These are phyloP conservation scores for Xerophyta viscosa DNA, from an alignment of 106 monocot genomes.

Conservation along the genomic window DNA sequence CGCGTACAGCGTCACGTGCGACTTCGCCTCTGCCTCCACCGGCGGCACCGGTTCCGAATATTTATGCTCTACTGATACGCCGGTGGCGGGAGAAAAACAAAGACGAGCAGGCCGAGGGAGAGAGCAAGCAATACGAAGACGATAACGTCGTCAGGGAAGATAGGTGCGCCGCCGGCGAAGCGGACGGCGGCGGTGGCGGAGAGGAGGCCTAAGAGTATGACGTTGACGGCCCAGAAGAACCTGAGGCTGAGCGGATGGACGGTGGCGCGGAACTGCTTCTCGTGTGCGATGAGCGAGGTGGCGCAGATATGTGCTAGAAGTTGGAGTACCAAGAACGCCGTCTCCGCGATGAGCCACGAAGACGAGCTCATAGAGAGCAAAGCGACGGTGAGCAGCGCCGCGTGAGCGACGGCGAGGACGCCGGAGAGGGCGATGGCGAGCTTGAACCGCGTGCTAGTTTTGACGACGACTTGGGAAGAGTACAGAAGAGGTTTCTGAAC, in stretches of 20 bases:
- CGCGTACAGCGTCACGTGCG: constrained; percentile 38
- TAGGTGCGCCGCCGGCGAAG: constrained; percentile 24
- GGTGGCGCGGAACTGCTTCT: constrained; percentile 42
- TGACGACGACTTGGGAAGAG: constrained; percentile 1
- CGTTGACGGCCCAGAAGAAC: constrained; percentile 42
- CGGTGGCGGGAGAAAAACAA: constrained; percentile 12
- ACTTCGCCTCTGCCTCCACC: constrained; percentile 13
- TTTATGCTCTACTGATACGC: background rate
- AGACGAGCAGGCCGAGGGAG: constrained; percentile 32
- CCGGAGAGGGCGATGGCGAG: constrained; percentile 22
- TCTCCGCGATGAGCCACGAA: constrained; percentile 7
- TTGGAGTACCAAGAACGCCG: constrained; percentile 31
- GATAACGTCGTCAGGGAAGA: constrained; percentile 37
- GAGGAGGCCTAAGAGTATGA: constrained; percentile 33
- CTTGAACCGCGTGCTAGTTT: constrained; percentile 19
- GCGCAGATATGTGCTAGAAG: constrained; percentile 31
- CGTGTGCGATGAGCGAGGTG: constrained; percentile 48
- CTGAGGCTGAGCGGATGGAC: constrained; percentile 49
- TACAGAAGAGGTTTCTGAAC: constrained; percentile 22
- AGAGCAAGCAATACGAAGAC: constrained; percentile 33
- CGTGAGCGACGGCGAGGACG: constrained; percentile 24
- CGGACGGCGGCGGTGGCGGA: constrained; percentile 37
- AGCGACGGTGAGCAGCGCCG: constrained; percentile 18
- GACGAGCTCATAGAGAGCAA: background rate
- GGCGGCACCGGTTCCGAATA: no score